Base-by-base conservation (phyloP, 1,139 yeast species). In the Blastobotrys petasosporus region DNA sequence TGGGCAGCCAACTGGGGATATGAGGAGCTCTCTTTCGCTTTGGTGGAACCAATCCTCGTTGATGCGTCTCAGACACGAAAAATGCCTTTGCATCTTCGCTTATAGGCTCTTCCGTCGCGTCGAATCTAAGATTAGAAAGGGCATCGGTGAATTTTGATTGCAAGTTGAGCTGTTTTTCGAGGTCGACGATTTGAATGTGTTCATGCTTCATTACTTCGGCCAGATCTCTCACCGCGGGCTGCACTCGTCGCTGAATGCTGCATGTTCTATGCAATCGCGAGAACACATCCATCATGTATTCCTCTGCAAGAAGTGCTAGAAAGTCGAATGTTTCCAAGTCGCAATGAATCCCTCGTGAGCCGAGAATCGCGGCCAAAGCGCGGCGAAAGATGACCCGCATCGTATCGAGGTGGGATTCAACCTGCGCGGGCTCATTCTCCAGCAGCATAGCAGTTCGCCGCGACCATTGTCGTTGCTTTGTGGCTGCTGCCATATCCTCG, bases 1-100 rank as follows among this genome's bases (percentile, higher is more conserved):
- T 80, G 0, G 97, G 97, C 58, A 90, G 68, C 79, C 87, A 87
- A 3, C 67, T 58, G 0, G 94, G 94, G 3, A 85, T 74, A 54
- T 80, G 78, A 2, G 62, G 59, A n/a, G 79, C 80, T 35, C 71
- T 65, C 16, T 65, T 59, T 28, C 74, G 68, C 11, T 73, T 69
- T 13, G 80, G 71, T 0, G 92, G 61, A 37, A 51, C 56, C 46
- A 54, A 56, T 43, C 53, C 53, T 47, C 47, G 57, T 34, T 50
- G 47, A 39, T 60, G 50, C 55, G 63, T 39, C 62, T 63, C 46
- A 54, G 58, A 53, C 4, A 39, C 52, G 42, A 58, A 60, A 43
- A 61, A 63, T 13, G 57, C 53, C 41, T 32, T 42, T 20, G 55
- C 57, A 8, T 45, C 56, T 2, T 50, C 48, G 11, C 44, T 39